These are phyloP conservation scores for Diaporthe capsici DNA, from an alignment of 2,329 filamentous ascomycete genomes.

Conservation along the genomic window DNA sequence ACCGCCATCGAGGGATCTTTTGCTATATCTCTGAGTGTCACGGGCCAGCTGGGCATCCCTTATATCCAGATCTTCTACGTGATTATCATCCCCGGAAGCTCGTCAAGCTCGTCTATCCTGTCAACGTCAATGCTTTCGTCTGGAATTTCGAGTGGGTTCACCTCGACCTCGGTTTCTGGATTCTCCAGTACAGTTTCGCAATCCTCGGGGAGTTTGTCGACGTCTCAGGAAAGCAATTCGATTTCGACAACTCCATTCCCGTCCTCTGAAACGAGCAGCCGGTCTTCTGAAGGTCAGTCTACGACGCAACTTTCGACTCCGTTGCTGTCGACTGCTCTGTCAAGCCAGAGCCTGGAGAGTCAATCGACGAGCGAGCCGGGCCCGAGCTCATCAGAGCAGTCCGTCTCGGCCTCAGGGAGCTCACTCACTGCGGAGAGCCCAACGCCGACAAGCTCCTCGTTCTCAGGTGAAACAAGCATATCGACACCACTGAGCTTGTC, in stretches of 20 bases:
- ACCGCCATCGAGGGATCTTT: background rate
- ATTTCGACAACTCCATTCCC: background rate
- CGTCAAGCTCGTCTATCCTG: background rate
- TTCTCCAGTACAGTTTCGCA: background rate
- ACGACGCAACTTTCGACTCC: background rate
- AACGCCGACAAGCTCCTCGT: background rate
- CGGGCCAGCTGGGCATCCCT: background rate
- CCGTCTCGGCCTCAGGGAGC: background rate
- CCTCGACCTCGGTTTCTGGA: background rate
- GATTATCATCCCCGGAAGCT: background rate
- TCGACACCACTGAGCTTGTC: background rate
- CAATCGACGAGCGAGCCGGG: background rate
- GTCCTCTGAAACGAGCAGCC: background rate
- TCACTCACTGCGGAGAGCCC: background rate
- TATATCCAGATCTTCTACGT: background rate
- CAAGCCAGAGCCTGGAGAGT: background rate
- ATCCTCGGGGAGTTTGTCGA: background rate
- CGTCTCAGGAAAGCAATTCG: background rate
- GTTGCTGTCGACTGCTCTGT: background rate
- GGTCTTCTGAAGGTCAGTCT: background rate
- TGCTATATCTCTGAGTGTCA: background rate
- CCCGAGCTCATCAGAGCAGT: background rate
- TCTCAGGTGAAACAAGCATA: background rate
- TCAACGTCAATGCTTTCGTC: background rate
- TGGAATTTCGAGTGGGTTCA: background rate